These are phyloP conservation scores for Fusarium sambucinum DNA, from an alignment of 2,329 filamentous ascomycete species.

Conservation along the genomic window DNA sequence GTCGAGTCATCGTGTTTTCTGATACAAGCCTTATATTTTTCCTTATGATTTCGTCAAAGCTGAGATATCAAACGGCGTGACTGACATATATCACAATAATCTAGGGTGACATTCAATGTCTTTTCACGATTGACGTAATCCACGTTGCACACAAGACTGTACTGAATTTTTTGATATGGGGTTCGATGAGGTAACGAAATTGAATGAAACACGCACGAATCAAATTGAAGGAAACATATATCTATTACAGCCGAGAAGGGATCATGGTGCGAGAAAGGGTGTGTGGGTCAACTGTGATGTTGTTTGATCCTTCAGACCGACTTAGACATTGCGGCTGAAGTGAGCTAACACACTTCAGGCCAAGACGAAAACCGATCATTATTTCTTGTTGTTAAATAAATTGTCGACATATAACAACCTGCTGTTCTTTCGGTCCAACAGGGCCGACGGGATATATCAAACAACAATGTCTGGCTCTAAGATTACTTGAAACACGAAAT, in stretches of 20 bases:
- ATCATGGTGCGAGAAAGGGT: slow-evolving; percentile 26
- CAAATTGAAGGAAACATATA: not conserved
- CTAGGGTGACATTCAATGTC: not conserved
- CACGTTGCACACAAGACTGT: not conserved
- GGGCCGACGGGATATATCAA: slow-evolving; percentile 3
- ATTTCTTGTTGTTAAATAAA: not conserved
- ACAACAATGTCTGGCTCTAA: not conserved
- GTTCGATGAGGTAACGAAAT: not conserved
- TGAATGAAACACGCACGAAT: not conserved
- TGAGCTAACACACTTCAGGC: not conserved
- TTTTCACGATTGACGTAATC: slow-evolving; percentile 15
- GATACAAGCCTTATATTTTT: slow-evolving; percentile 14
- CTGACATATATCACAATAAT: slow-evolving; percentile 1
- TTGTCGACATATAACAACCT: not conserved
- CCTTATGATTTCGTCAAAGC: slow-evolving; percentile 22
- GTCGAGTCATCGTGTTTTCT: slow-evolving; percentile 1
- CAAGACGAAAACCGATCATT: not conserved
- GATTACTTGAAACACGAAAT: slow-evolving; percentile 13
- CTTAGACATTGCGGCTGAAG: slow-evolving; percentile 8
- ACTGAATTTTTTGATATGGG: not conserved
- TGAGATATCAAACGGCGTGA: not conserved
- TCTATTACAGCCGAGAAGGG: not conserved
- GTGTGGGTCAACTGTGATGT: slow-evolving; percentile 17
- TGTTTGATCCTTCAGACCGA: slow-evolving; percentile 10
- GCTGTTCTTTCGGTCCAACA: not conserved